Conservation (phyloP, 805 yeast genomes). For the Saturnispora zaruensis region DNA sequence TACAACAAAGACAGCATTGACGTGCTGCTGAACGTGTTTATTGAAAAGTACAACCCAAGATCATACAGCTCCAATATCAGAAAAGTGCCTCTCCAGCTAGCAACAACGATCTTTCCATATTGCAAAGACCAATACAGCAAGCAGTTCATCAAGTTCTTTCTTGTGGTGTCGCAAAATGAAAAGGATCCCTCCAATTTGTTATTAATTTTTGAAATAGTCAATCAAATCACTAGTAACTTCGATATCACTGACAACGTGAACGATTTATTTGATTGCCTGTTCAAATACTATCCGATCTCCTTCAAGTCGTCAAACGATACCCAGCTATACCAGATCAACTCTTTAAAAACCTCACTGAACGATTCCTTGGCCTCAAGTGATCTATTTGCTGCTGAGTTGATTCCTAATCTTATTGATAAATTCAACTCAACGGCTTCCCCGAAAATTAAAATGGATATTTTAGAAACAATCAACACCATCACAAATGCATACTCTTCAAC, state of each 20-base stretch:
- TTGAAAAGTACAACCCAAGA: constrained; percentile 42
- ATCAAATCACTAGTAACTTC: constrained; percentile 34
- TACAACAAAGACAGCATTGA: constrained; percentile 32
- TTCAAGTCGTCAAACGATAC: constrained; percentile 93
- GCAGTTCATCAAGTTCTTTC: constrained; percentile 45
- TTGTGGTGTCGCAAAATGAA: constrained; percentile 73
- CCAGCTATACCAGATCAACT: constrained; percentile 67
- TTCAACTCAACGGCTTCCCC: constrained; percentile 63
- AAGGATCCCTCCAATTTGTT: constrained; percentile 89
- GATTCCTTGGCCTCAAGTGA: constrained; percentile 53
- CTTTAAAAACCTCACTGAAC: constrained; percentile 57
- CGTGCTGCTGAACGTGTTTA: constrained; percentile 31
- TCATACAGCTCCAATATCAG: constrained; percentile 56
- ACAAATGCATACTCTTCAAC: constrained; percentile 42
- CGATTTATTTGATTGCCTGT: constrained; percentile 77
- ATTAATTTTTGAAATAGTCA: constrained; percentile 53
- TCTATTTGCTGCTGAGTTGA: constrained; percentile 59
- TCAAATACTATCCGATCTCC: constrained; percentile 95
- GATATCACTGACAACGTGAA: constrained; percentile 39
- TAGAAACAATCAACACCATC: constrained; percentile 52
- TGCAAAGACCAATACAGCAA: constrained; percentile 18
- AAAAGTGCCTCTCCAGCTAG: constrained; percentile 39
- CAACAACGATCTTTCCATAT: not conserved
- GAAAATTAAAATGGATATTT: constrained; percentile 63
- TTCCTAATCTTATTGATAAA: constrained; percentile 73